phyloP scores from a whole-genome alignment of 2,329 filamentous ascomycete species.

The Dryadomyces sulphureus region DNA sequence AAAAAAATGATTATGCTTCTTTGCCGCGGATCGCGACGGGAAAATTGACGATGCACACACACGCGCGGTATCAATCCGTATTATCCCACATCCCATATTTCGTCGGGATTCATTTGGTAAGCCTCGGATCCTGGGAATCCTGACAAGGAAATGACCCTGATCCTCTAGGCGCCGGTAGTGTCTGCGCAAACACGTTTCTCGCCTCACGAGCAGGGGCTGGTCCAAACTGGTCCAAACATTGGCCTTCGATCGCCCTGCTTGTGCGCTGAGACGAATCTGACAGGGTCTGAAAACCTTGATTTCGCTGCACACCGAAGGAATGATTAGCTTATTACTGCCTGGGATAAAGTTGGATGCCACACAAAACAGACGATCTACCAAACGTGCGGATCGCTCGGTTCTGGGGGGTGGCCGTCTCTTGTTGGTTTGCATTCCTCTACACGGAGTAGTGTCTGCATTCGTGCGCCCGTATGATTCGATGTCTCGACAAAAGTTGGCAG shows the following conservation, averaged over 20 bases:
- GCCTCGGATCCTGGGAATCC: no score
- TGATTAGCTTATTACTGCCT: neutral
- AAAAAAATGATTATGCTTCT: neutral
- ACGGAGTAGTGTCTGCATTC: no score
- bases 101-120: no score
- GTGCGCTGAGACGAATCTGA: neutral
- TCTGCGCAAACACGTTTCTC: no score
- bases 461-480: neutral
- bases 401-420: neutral
- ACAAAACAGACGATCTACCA: neutral
- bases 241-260: no score
- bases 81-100: no score
- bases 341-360: neutral
- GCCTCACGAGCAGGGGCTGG: neutral
- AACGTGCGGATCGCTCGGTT: neutral
- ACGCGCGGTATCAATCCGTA: no score
- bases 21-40: neutral
- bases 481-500: neutral
- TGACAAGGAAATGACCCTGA: no score
- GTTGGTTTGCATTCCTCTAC: neutral
- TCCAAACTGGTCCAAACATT: no score
- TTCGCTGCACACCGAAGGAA: neutral
- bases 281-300: neutral
- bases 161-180: no score
- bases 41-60: neutral